Base-by-base conservation (phyloP, 345 rosid genomes). In the Kandelia obovata region DNA sequence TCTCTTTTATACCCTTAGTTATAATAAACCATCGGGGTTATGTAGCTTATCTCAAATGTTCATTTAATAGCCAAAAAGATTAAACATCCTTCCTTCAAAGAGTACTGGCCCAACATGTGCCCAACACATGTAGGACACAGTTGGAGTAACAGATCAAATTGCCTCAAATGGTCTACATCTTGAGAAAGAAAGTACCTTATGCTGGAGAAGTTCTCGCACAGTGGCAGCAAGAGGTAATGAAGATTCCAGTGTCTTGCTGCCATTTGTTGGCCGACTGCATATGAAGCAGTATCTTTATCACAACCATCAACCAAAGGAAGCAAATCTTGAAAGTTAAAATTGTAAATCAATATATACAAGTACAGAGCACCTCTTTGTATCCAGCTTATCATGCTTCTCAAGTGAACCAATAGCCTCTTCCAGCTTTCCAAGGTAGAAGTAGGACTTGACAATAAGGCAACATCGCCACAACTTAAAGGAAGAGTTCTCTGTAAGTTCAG, bases 391-490 rank as follows among this genome's bases (percentile, higher is more conserved):
- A 69, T 80, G 92, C 80, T 82, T 90, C 72, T 96, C 91, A 59
- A 95, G 77, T 58, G 84, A 84, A 71, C 77, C 75, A 71, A 85
- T 78, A 46, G 92, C 98, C 72, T 92, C 97, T 82, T 90, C 99
- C 65, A 92, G 94, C 85, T 68, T 90, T 81, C 99, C 99, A 70
- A 89, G 81, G 61, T 84, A 73, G 79, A 92, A 90, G 74, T 87
- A 83, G 62, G 98, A 95, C 74, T 83, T 90, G 73, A 90, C 79
- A 68, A 83, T 83, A 74, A 88, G 67, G 66, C 74, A 65, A 70
- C 84, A 84, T 55, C 89, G 86, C 99, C 97, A 95, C 62, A 83
- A 61, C 80, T 81, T 78, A 66, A 81, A 87, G 58, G 78, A 78
- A 26, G 78, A 67, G 68, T 79, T 87, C 72, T 76, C 80, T 34